Base-by-base conservation (phyloP, 768 basidiomycete species). In the Paxillus involutus region DNA sequence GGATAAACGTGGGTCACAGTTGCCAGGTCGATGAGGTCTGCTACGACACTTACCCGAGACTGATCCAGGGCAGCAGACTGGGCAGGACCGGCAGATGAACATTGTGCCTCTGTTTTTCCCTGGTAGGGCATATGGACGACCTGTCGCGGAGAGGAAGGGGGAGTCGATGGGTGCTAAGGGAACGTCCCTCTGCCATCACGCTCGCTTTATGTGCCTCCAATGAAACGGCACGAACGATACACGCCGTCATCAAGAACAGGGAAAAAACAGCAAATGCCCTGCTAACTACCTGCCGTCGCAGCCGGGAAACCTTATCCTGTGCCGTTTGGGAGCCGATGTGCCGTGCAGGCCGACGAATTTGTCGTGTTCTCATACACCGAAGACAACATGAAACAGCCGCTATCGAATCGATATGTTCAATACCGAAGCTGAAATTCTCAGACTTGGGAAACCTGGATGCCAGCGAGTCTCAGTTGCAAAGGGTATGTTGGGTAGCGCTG, bases 291-390 rank as follows among this genome's bases (percentile, higher is more conserved):
- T 49, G 49, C 51, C 47, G 49, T 29, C 49, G 49, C 21, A 3
- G 59, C 62, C 59, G 62, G 58, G 39, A 11, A 55, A 64, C 62
- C 53, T 55, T 51, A 50, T 44, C 1, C 30, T 4, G 42, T 54
- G 55, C 61, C 47, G 55, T 44, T 24, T 44, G 14, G 8, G 24
- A 7, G 10, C 21, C 43, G 43, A 19, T 11, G 14, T 17, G 26
- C 29, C 26, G 26, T 32, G 16, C 29, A 10, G 45, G 30, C 12
- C 10, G 11, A n/a, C 42, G 29, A n/a, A 16, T 10, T 33, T 29
- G 30, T 5, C 14, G n/a, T n/a, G n/a, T n/a, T n/a, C n/a, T n/a
- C 13, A 3, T 51, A 2, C 5, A 5, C 24, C 5, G 5, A 2
- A 5, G 24, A 24, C 4, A 26, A 26, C 26, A 26, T 5, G 26